Percentiles rank a stretch among this genome's conserved stretches.
phyloP scores from a whole-genome alignment of 495 filamentous ascomycete genomes.

The Lophium mytilinum region DNA sequence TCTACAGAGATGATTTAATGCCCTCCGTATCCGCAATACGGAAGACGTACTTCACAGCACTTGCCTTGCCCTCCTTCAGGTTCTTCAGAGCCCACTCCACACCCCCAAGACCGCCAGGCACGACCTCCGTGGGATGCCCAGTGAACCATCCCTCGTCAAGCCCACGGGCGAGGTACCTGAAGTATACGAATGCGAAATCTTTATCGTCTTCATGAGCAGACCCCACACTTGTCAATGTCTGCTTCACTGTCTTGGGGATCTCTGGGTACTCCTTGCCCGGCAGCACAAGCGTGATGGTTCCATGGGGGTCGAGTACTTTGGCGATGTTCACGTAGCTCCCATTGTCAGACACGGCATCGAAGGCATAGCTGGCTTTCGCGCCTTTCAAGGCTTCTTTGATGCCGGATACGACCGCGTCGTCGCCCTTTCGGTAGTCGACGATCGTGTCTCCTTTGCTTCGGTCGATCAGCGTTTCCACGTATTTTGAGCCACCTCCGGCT shows the following conservation, averaged over 20 bases:
- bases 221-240: conserved; percentile 39
- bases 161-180: conserved; percentile 43
- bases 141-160: conserved; percentile 54
- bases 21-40: conserved; percentile 54
- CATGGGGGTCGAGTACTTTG: conserved; percentile 39
- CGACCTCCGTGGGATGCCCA: conserved; percentile 53
- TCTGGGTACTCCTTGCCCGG: conserved; percentile 28
- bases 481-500: conserved; percentile 50
- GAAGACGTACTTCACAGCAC: conserved; percentile 62
- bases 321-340: conserved; percentile 42
- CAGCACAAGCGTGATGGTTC: conserved; percentile 50
- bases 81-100: conserved; percentile 44
- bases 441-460: conserved; percentile 57
- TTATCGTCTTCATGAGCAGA: conserved; percentile 40
- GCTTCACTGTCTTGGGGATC: conserved; percentile 21
- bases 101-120: conserved; percentile 51
- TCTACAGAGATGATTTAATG: not conserved
- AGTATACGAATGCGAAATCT: conserved; percentile 53
- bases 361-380: conserved; percentile 38
- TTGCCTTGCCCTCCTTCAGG: conserved; percentile 55
- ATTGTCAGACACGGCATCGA: conserved; percentile 54
- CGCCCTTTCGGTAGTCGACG: conserved; percentile 61
- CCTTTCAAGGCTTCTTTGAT: conserved; percentile 42
- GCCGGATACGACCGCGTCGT: conserved; percentile 44
- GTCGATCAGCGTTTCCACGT: conserved; percentile 55